Evolutionary conservation across 108 stramenopile species (phyloP).

Genomic region (Cylindrotheca fusiformis): DNA sequence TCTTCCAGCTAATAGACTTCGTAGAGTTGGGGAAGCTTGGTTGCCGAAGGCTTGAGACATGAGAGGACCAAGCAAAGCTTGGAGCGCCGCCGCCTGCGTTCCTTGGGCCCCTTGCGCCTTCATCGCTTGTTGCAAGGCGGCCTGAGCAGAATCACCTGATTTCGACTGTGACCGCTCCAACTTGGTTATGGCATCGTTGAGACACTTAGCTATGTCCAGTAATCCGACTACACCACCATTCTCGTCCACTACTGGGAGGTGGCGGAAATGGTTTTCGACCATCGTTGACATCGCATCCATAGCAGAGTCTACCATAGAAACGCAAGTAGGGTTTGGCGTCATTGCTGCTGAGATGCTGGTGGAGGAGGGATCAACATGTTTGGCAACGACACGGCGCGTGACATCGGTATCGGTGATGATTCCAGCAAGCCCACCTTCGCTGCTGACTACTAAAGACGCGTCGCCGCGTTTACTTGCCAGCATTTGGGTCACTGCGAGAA

Average conservation of each 20-base stretch:
- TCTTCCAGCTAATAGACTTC: constrained; percentile 70
- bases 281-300: too few relatives aligned
- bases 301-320: constrained; percentile 75
- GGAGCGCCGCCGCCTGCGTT: too few relatives aligned
- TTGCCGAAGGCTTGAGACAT: too few relatives aligned
- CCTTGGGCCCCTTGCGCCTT: too few relatives aligned
- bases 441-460: constrained; percentile 61
- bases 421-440: constrained; percentile 63
- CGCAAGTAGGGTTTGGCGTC: constrained; percentile 87
- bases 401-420: constrained; percentile 86
- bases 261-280: too few relatives aligned
- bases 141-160: constrained; percentile 74
- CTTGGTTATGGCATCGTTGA: constrained; percentile 85
- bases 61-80: too few relatives aligned
- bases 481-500: constrained; percentile 60
- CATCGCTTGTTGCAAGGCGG: too few relatives aligned
- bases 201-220: too few relatives aligned
- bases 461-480: constrained; percentile 64
- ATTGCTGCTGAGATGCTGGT: constrained; percentile 73
- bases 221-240: too few relatives aligned
- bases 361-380: constrained; percentile 52
- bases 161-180: too few relatives aligned
- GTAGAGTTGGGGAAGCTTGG: constrained; percentile 61
- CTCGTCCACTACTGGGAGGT: too few relatives aligned
- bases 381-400: constrained; percentile 75